Conservation (phyloP, 2,329 filamentous ascomycete genomes). For the Colletotrichum higginsianum region DNA sequence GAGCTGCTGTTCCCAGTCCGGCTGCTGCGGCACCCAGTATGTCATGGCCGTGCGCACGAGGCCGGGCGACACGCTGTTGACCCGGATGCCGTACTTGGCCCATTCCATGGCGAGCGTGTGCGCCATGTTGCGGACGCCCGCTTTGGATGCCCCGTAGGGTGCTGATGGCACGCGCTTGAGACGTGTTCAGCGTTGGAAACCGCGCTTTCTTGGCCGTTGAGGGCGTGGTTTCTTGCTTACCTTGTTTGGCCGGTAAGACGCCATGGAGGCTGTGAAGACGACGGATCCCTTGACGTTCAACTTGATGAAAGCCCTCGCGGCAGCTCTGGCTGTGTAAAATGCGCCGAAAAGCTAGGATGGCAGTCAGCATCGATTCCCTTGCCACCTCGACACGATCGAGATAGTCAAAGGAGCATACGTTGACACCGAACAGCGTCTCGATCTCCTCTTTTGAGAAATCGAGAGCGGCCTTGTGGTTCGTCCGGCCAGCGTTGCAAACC, state of each 20-base stretch:
- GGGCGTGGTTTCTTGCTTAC: slow-evolving; percentile 27
- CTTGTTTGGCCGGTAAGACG: slow-evolving; percentile 63
- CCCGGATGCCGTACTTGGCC: slow-evolving; percentile 60
- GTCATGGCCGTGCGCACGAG: slow-evolving; percentile 62
- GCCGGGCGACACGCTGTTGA: slow-evolving; percentile 63
- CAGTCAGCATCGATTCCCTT: neutral
- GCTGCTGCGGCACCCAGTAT: slow-evolving; percentile 64
- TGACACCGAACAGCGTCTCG: slow-evolving; percentile 48
- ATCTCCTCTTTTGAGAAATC: slow-evolving; percentile 54
- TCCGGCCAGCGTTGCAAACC: slow-evolving; percentile 65
- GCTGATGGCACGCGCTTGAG: slow-evolving; percentile 63
- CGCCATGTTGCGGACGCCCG: slow-evolving; percentile 57
- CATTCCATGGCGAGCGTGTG: slow-evolving; percentile 64
- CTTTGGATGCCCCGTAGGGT: slow-evolving; percentile 62
- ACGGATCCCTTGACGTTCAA: slow-evolving; percentile 54
- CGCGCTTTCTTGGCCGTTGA: neutral
- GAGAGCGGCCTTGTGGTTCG: slow-evolving; percentile 66
- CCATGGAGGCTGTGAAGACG: slow-evolving; percentile 65
- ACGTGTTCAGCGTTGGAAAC: neutral
- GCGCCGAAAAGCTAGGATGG: slow-evolving; percentile 59
- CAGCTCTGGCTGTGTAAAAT: slow-evolving; percentile 63
- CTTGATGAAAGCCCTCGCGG: slow-evolving; percentile 58
- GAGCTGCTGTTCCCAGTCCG: slow-evolving; percentile 70
- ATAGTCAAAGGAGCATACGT: slow-evolving; percentile 20
- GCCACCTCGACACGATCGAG: too few species aligned